A percentile compares a stretch with the other conserved stretches of the same genome.
These are phyloP conservation scores for Fusarium poae DNA, from an alignment of 2,329 filamentous ascomycete species.

Conservation along the genomic window DNA sequence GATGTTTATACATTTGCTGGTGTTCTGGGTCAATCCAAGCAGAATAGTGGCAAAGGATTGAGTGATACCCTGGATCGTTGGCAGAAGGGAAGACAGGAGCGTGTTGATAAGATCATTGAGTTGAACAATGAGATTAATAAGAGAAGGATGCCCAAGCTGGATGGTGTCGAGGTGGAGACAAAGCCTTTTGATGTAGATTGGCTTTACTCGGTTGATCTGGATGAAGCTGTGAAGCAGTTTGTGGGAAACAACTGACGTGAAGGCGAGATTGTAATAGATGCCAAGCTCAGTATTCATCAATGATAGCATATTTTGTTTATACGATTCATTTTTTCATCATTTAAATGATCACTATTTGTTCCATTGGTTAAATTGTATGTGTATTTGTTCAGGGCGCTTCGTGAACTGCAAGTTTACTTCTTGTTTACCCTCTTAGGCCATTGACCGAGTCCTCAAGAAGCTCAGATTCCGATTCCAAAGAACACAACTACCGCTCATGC, in stretches of 20 bases:
- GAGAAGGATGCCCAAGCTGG: slow-evolving; percentile 58
- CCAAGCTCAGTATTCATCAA: neutral
- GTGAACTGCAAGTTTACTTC: too few relatives aligned
- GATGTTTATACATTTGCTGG: slow-evolving; percentile 62
- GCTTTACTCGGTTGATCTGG: slow-evolving; percentile 58
- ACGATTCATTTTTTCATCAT: too few relatives aligned
- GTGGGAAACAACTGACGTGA: fast-evolving
- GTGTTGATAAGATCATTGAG: slow-evolving; percentile 61
- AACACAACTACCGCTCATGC: too few relatives aligned
- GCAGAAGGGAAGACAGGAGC: slow-evolving; percentile 62
- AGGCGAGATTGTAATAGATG: neutral
- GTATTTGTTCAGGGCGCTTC: too few relatives aligned
- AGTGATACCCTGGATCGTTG: slow-evolving; percentile 50
- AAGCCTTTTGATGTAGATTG: slow-evolving; percentile 56
- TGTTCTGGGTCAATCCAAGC: slow-evolving; percentile 51
- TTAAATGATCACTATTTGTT: too few relatives aligned
- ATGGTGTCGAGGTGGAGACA: slow-evolving; percentile 40
- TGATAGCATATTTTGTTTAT: neutral
- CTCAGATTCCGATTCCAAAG: too few relatives aligned
- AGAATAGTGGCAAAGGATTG: slow-evolving; percentile 45
- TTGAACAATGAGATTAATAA: slow-evolving; percentile 63
- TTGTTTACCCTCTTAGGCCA: too few relatives aligned
- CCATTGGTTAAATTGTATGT: too few relatives aligned
- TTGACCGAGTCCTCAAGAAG: too few relatives aligned
- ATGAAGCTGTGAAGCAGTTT: slow-evolving; percentile 51